Conservation (phyloP, 2,329 filamentous ascomycete species). For the Sphaerulina vaccinii region DNA sequence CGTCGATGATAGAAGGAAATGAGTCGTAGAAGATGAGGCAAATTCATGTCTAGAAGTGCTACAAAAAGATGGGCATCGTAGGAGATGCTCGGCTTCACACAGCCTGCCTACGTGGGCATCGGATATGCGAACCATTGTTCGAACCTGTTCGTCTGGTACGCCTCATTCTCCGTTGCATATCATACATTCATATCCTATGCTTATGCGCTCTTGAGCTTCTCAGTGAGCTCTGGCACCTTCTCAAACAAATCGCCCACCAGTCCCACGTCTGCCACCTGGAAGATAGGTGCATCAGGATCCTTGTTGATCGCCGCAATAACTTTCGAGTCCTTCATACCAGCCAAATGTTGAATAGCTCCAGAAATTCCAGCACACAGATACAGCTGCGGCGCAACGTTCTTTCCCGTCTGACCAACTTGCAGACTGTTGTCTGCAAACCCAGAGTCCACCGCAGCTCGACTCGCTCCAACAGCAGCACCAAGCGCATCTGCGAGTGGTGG, state of each 20-base stretch:
- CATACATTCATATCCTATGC: too few relatives aligned
- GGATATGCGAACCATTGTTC: not conserved
- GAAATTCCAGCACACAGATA: slow-evolving; percentile 96
- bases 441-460: slow-evolving; percentile 90
- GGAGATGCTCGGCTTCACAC: not conserved
- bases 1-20: not conserved
- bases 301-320: slow-evolving; percentile 99
- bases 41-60: not conserved
- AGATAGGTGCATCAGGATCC: slow-evolving; percentile 93
- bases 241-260: slow-evolving; percentile 94
- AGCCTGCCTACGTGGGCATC: not conserved
- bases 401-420: slow-evolving; percentile 97
- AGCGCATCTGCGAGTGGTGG: slow-evolving; percentile 86
- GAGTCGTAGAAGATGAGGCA: not conserved
- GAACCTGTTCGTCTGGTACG: slow-evolving; percentile 2
- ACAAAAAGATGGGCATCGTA: not conserved
- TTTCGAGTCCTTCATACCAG: slow-evolving; percentile 99
- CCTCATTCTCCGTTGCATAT: too few relatives aligned
- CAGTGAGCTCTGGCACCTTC: slow-evolving; percentile 90
- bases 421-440: slow-evolving; percentile 98
- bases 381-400: slow-evolving; percentile 94
- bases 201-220: slow-evolving; percentile 71
- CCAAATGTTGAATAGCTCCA: slow-evolving; percentile 95
- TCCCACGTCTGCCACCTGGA: slow-evolving; percentile 95
- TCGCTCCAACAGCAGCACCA: slow-evolving; percentile 93